These are phyloP conservation scores for Euclidium syriacum DNA, from an alignment of 345 rosid genomes.

Conservation along the genomic window DNA sequence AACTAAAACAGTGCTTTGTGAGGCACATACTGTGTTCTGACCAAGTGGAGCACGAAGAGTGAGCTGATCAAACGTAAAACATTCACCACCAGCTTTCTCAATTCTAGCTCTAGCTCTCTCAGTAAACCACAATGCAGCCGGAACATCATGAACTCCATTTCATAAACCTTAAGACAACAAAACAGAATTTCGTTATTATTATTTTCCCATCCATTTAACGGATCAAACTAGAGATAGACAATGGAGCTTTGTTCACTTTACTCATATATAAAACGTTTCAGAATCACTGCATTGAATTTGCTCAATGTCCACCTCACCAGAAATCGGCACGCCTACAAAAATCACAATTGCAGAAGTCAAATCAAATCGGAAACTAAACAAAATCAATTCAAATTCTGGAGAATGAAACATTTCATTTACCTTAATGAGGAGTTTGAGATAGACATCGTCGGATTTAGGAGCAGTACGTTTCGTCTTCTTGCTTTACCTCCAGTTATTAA, in stretches of 20 bases:
- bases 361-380: no score
- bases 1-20: no score
- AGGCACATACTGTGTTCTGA: slow-evolving; percentile 75
- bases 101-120: slow-evolving; percentile 92
- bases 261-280: slow-evolving; percentile 96
- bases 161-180: no score
- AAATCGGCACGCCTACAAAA: slow-evolving; percentile 63
- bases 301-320: slow-evolving; percentile 83
- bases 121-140: slow-evolving; percentile 76
- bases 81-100: slow-evolving; percentile 95
- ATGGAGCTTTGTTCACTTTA: slow-evolving; percentile 81
- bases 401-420: slow-evolving; percentile 23
- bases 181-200: no score
- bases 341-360: background rate
- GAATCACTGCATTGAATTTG: slow-evolving; percentile 86
- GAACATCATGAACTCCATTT: slow-evolving; percentile 83
- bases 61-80: slow-evolving; percentile 88
- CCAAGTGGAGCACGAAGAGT: slow-evolving; percentile 88
- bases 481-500: slow-evolving; percentile 85
- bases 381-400: background rate
- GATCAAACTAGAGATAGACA: slow-evolving; percentile 92
- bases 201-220: no score
- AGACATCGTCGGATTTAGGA: slow-evolving; percentile 85
- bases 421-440: slow-evolving; percentile 95
- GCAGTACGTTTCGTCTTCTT: slow-evolving; percentile 85